Conservation (phyloP, 352 stramenopile species). For the Phytophthora constricta region DNA sequence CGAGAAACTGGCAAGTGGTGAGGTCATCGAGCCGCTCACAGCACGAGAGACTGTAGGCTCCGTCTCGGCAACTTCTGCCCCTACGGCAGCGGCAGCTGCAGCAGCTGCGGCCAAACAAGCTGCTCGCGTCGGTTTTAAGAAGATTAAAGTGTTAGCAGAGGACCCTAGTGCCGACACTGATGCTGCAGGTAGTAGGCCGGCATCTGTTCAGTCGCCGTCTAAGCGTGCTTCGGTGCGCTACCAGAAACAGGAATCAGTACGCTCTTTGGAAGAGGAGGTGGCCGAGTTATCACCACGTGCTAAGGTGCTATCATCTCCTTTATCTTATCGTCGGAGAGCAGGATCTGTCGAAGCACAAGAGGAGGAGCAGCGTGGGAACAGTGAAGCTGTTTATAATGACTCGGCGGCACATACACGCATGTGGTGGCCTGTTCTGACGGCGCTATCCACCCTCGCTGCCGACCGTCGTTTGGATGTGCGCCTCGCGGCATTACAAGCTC, state of each 20-base stretch:
- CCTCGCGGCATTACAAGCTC: slow-evolving; percentile 65
- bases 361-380: slow-evolving; percentile 13
- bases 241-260: slow-evolving; percentile 70
- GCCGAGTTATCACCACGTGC: slow-evolving; percentile 45
- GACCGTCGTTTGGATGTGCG: slow-evolving; percentile 92
- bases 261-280: slow-evolving; percentile 68
- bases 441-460: slow-evolving; percentile 93
- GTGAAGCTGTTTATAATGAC: slow-evolving; percentile 65
- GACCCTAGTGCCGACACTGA: slow-evolving; percentile 17
- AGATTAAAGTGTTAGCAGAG: slow-evolving; percentile 49
- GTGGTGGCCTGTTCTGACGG: slow-evolving; percentile 97
- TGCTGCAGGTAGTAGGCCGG: neutral
- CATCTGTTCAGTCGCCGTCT: slow-evolving; percentile 23
- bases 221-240: slow-evolving; percentile 53
- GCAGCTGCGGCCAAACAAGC: slow-evolving; percentile 40
- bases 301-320: slow-evolving; percentile 18
- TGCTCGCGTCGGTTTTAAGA: slow-evolving; percentile 64
- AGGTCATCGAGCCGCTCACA: slow-evolving; percentile 68
- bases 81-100: slow-evolving; percentile 11
- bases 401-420: slow-evolving; percentile 72
- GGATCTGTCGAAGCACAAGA: slow-evolving; percentile 36
- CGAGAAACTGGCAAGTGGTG: slow-evolving; percentile 70
- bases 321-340: slow-evolving; percentile 39
- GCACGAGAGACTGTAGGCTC: slow-evolving; percentile 28
- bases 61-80: slow-evolving; percentile 13